Evolutionary conservation across 2,329 filamentous ascomycete genomes (phyloP), one percentile per base, ranked within the genome.

Genomic region (Cytospora mali): DNA sequence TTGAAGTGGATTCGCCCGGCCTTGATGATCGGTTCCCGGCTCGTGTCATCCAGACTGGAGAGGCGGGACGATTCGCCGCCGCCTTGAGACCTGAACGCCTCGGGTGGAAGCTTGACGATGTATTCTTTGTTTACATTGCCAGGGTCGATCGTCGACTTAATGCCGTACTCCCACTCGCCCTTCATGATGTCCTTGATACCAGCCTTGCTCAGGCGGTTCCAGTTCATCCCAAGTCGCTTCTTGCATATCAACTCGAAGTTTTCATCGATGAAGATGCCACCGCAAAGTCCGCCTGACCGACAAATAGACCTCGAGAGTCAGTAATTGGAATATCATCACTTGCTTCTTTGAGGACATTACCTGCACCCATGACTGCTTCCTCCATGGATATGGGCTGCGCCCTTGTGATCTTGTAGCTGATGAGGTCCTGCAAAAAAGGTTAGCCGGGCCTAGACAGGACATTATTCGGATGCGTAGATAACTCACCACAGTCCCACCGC

Each of bases 401-500:
- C 9, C 6, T 39, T 2, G 7, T 42, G 4, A 69, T 58, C 31
- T 62, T 61, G 60, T 69, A 69, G 21, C 56, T 69, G 46, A 67
- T 68, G 18, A 68, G 46, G 39, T 69, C 68, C 65, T 49, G 29
- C 46, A 49, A 21, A 21, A 14, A 6, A n/a, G 14, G 46, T 49
- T 9, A 49, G 46, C 25, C 25, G 14, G 6, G 46, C 14, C 46
- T 6, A 49, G 63, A 14, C 9, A 50, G n/a, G n/a, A 2, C 33
- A 56, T 25, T 23, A 21, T 58, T 13, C 6, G 48, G 6, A 27
- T 23, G 29, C 6, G 33, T n/a, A 16, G 25, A 23, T 25, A 27
- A 4, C 65, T 60, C 55, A 70, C 69, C 16, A 71, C 70, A 3
- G 69, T 71, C 18, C 70, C 69, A 21, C 70, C 70, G 14, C 69